Evolutionary conservation across 805 yeast genomes (phyloP).

Genomic region (Candida endomychidarum): DNA sequence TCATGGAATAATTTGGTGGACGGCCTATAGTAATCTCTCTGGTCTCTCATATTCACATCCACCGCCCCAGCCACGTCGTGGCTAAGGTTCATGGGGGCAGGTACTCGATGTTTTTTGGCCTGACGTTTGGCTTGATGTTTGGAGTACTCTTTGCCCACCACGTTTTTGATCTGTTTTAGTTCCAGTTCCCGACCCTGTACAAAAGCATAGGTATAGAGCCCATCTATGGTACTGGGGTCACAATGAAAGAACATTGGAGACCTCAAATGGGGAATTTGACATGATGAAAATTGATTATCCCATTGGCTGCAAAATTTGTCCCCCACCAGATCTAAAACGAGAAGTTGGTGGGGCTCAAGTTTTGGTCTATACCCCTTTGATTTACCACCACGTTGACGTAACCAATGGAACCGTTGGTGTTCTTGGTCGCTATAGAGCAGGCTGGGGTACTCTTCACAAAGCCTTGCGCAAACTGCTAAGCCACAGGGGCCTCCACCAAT

Average conservation of each 20-base stretch:
- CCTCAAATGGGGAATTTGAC: constrained; percentile 42
- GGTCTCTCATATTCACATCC: constrained; percentile 45
- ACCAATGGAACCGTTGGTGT: constrained; percentile 49
- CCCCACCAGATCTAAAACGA: constrained; percentile 36
- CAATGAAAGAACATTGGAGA: constrained; percentile 52
- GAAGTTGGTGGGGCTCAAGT: constrained; percentile 27
- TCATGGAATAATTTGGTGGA: constrained; percentile 39
- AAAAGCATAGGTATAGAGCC: constrained; percentile 41
- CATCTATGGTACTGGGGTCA: constrained; percentile 46
- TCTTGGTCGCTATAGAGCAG: constrained; percentile 47
- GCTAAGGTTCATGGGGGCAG: constrained; percentile 18
- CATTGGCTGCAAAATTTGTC: constrained; percentile 42
- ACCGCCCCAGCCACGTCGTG: constrained; percentile 36
- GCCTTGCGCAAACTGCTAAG: constrained; percentile 39
- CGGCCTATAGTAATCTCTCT: constrained; percentile 46
- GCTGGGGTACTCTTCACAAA: constrained; percentile 44
- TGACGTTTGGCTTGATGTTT: constrained; percentile 41
- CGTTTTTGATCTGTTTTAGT: constrained; percentile 40
- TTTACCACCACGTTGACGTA: constrained; percentile 27
- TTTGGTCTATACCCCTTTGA: constrained; percentile 3
- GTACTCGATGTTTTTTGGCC: constrained; percentile 11
- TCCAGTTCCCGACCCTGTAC: constrained; percentile 30
- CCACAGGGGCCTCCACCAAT: constrained; percentile 51
- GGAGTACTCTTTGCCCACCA: constrained; percentile 45
- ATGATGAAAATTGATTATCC: constrained; percentile 42